Evolutionary conservation across 2,329 filamentous ascomycete genomes (phyloP).

Genomic region (Fusarium continuum): DNA sequence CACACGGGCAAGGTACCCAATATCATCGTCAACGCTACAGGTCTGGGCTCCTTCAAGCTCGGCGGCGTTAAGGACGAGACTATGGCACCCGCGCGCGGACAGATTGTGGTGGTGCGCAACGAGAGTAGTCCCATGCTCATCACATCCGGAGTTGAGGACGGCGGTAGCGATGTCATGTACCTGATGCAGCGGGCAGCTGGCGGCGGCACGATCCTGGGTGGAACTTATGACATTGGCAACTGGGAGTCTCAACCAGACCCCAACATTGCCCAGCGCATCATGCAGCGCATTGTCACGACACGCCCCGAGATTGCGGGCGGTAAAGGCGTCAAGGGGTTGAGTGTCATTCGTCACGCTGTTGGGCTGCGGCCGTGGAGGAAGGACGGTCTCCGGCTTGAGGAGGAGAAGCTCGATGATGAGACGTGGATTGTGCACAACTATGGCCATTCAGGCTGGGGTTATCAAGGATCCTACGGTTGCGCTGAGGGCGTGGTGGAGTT

Average conservation of each 20-base stretch:
- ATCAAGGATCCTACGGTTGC: constrained; percentile 74
- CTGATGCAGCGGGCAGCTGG: constrained; percentile 81
- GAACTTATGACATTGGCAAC: constrained; percentile 79
- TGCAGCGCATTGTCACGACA: constrained; percentile 76
- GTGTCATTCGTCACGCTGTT: constrained; percentile 82
- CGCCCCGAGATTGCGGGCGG: constrained; percentile 71
- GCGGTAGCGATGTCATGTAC: constrained; percentile 76
- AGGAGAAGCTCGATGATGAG: constrained; percentile 58
- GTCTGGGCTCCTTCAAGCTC: constrained; percentile 76
- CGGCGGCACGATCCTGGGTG: constrained; percentile 89
- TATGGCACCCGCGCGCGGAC: constrained; percentile 81
- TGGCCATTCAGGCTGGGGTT: constrained; percentile 83
- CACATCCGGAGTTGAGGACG: constrained; percentile 78
- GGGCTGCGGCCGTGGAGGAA: constrained; percentile 80
- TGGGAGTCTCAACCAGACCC: constrained; percentile 85
- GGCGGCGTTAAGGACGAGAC: constrained; percentile 82
- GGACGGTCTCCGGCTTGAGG: constrained; percentile 79
- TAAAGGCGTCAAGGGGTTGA: constrained; percentile 75
- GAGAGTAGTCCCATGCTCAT: constrained; percentile 75
- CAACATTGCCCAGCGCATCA: constrained; percentile 82
- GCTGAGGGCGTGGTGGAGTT: constrained; percentile 72
- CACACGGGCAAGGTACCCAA: constrained; percentile 68
- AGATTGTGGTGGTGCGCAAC: constrained; percentile 86
- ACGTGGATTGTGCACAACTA: constrained; percentile 81
- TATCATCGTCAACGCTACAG: constrained; percentile 86